These are phyloP conservation scores for Canariomyces notabilis DNA, from an alignment of 2,329 filamentous ascomycete genomes.

Conservation along the genomic window DNA sequence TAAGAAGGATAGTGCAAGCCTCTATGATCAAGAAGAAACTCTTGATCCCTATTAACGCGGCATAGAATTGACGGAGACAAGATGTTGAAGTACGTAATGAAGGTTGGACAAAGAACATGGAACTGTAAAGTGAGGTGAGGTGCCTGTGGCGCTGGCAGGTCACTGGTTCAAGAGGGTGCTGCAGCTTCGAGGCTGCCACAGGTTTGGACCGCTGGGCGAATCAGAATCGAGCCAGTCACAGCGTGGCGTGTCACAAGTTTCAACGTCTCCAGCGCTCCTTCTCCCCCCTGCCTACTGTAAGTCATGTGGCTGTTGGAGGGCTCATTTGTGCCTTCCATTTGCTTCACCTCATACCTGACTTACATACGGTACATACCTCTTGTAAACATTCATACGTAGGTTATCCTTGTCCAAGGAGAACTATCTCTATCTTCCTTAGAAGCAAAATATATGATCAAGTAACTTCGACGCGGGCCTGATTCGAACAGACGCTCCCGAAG, in stretches of 20 bases:
- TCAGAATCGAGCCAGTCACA: neutral
- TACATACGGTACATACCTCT: no score
- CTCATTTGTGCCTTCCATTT: no score
- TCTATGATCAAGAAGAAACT: neutral
- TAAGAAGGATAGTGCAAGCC: neutral
- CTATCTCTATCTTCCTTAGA: no score
- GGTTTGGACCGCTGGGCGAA: neutral
- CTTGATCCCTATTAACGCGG: no score
- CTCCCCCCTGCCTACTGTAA: no score
- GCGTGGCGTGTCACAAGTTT: neutral
- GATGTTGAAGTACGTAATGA: neutral
- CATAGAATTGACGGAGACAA: neutral
- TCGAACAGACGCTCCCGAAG: constrained; percentile 23
- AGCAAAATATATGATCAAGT: constrained; percentile 3
- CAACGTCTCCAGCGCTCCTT: neutral
- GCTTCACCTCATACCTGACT: no score
- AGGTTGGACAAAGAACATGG: neutral
- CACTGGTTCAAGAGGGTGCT: no score
- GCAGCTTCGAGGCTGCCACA: no score
- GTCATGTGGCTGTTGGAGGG: neutral
- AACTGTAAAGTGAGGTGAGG: neutral
- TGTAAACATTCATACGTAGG: no score
- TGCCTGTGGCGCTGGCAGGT: neutral
- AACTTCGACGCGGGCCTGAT: constrained; percentile 23
- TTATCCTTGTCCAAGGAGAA: no score